A percentile compares a stretch with the other conserved stretches of the same genome.
Conservation (phyloP, 1,139 yeast species). For the Protomyces arabidopsidicola region DNA sequence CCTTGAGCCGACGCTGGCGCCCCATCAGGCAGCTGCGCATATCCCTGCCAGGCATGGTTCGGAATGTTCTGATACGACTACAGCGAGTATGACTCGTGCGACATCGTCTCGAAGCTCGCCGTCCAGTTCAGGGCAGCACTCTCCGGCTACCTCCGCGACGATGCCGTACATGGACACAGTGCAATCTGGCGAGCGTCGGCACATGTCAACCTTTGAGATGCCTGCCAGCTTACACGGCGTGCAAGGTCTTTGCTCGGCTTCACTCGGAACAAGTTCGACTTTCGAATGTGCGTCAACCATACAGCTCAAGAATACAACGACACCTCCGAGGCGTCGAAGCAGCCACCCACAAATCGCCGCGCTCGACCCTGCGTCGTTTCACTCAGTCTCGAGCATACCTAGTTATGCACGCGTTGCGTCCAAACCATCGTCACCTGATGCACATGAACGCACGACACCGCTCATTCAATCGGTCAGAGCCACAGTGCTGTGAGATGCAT, state of each 20-base stretch:
- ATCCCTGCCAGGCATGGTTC: neutral
- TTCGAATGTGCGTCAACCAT: no score
- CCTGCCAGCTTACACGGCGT: no score
- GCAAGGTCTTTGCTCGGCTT: no score
- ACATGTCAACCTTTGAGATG: no score
- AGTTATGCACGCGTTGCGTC: neutral
- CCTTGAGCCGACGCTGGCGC: neutral
- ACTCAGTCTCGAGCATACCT: neutral
- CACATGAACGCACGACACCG: neutral
- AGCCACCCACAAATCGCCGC: neutral
- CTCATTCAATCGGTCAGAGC: neutral
- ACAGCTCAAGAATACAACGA: no score
- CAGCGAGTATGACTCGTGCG: neutral
- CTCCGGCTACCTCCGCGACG: neutral
- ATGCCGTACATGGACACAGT: neutral
- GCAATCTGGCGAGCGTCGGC: neutral
- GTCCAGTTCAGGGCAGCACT: neutral
- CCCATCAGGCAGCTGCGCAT: neutral
- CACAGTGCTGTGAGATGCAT: neutral
- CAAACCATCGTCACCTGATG: neutral
- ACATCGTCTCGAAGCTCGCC: neutral
- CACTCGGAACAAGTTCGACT: no score
- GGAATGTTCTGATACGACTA: neutral
- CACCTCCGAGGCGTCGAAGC: neutral
- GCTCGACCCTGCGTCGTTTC: neutral